phyloP scores from a whole-genome alignment of 441 rosid genomes.

The Cnidoscolus chayamansa region DNA sequence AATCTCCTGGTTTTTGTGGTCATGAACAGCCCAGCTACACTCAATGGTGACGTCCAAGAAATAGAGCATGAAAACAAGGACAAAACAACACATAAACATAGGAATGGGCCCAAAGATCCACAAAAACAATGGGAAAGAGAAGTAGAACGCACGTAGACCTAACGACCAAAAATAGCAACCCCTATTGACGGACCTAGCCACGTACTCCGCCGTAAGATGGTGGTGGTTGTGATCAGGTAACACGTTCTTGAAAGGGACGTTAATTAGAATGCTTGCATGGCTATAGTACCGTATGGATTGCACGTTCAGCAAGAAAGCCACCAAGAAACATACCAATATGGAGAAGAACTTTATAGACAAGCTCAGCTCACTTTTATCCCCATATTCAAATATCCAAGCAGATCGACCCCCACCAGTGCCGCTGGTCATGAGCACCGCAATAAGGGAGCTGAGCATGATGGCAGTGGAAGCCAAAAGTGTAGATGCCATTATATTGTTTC shows the following conservation, averaged over 20 bases:
- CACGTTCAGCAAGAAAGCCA: conserved; percentile 67
- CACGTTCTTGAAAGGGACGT: conserved; percentile 67
- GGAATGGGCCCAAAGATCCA: conserved; percentile 96
- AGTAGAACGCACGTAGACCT: conserved; percentile 82
- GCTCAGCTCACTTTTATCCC: conserved; percentile 53
- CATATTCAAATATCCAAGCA: conserved; percentile 40
- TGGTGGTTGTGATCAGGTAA: conserved; percentile 31
- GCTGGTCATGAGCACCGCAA: conserved; percentile 63
- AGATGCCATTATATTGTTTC: conserved; percentile 96
- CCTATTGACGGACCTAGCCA: conserved; percentile 57
- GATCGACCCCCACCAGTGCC: conserved; percentile 30
- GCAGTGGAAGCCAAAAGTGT: conserved; percentile 85
- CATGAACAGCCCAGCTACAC: conserved; percentile 34
- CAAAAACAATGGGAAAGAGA: conserved; percentile 75
- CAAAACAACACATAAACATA: conserved; percentile 56
- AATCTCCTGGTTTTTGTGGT: conserved; percentile 28
- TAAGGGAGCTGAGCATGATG: conserved; percentile 74
- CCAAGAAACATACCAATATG: conserved; percentile 68
- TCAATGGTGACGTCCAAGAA: conserved; percentile 58
- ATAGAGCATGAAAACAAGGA: conserved; percentile 56
- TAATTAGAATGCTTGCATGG: conserved; percentile 84
- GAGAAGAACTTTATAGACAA: conserved; percentile 70
- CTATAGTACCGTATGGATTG: conserved; percentile 88
- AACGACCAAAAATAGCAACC: conserved; percentile 91
- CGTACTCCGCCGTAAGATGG: conserved; percentile 53